Evolutionary conservation across 2,329 filamentous ascomycete species (phyloP), one percentile per base, ranked within the genome.

Genomic region (Pseudogymnoascus sp.): DNA sequence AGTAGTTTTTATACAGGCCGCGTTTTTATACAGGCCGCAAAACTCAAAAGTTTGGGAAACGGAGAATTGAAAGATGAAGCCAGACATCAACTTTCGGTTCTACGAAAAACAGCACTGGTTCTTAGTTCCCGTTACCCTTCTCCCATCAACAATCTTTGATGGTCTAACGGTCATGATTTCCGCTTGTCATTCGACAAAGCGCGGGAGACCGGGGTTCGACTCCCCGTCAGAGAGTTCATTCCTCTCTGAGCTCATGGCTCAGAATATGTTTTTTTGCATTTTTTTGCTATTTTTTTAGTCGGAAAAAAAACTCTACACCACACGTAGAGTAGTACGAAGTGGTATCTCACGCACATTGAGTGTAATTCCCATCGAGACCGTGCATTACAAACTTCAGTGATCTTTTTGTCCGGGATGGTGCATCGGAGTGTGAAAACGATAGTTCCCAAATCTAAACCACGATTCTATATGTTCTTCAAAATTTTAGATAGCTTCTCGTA

Each of bases 101-200:
- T 0, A 52, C 9, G n/a, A 52, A 52, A 52, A 52, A 2, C 22
- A 52, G 11, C 52, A 58, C 19, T 8, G 2, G 52, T 11, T 16
- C 25, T 58, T 33, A n/a, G 5, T 12, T 4, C 7, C 33, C 19
- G 7, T 58, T 58, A 58, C 12, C 0, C 8, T 5, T 3, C 11
- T 35, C 1, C 52, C 12, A 1, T 28, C 8, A 30, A 52, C 33
- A 59, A 61, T 71, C 69, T 69, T 69, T 69, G 68, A 72, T 72
- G 71, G 70, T 73, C 71, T 72, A 73, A 72, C 69, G 70, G 72
- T 73, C 65, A 73, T 72, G 72, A 73, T 73, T 73, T 73, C 72
- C 71, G 72, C 72, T 73, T 73, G 71, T 73, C 72, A 73, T 63
- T 30, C 8, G 42, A 58, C 45, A 58, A 58, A 62, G 62, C 62